Conservation (phyloP, 306 rosid species). For the Rosa lucieae region DNA sequence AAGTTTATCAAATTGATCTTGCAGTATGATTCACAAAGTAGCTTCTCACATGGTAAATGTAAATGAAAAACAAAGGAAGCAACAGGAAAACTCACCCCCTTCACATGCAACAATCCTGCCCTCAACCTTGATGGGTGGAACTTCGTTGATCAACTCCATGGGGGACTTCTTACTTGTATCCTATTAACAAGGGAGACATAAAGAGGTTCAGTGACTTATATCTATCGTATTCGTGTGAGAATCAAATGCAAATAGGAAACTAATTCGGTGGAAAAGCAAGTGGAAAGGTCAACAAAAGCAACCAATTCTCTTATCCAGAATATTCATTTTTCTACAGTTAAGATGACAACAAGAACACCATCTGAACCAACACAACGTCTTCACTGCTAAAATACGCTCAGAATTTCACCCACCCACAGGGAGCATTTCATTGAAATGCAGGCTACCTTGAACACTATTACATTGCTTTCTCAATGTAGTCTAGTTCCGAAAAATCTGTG, state of each 20-base stretch:
- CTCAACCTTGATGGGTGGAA: slow-evolving; percentile 90
- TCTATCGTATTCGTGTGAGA: background rate
- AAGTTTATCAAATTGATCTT: background rate
- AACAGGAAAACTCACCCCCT: slow-evolving; percentile 60
- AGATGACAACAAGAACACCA: background rate
- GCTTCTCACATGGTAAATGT: background rate
- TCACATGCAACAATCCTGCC: slow-evolving; percentile 96
- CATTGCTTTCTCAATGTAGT: background rate
- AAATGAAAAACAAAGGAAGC: background rate
- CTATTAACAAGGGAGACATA: slow-evolving; percentile 43
- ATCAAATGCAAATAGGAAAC: background rate
- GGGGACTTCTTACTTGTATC: slow-evolving; percentile 93
- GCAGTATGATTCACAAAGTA: background rate
- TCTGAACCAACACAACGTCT: background rate
- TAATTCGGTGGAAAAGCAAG: background rate
- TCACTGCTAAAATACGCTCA: background rate
- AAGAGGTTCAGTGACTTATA: background rate
- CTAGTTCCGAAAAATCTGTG: background rate
- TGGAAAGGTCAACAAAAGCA: background rate
- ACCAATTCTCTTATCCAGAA: background rate
- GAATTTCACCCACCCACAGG: background rate
- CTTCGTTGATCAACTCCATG: slow-evolving; percentile 96
- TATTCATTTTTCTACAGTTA: background rate
- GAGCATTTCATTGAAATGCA: background rate
- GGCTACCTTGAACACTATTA: background rate